A percentile compares a stretch with the other conserved stretches of the same genome.
These are phyloP conservation scores for Diphasiastrum complanatum DNA, from an alignment of 83 land plant genomes.

Conservation along the genomic window DNA sequence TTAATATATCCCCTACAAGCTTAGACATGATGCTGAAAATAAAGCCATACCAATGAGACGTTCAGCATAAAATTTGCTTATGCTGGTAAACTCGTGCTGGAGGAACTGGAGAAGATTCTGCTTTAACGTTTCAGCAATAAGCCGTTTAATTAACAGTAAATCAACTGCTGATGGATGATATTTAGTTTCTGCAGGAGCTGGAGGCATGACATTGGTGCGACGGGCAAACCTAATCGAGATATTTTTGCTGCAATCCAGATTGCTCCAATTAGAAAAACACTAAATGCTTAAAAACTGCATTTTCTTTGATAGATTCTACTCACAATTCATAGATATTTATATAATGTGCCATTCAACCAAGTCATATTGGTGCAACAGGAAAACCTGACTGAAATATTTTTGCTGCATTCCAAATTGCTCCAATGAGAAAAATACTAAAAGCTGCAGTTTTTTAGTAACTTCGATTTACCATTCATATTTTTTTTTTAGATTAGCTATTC, in stretches of 20 bases:
- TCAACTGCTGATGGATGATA: conserved; percentile 97
- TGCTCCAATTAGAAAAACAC: conserved; percentile 13
- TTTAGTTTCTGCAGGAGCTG: conserved; percentile 82
- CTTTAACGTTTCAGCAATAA: conserved; percentile 89
- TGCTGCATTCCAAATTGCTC: conserved; percentile 42
- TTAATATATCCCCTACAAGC: too few relatives aligned
- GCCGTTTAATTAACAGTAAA: conserved; percentile 79
- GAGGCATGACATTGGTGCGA: conserved; percentile 97
- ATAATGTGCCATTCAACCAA: too few relatives aligned
- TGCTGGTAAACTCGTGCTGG: conserved; percentile 93
- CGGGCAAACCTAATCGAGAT: conserved; percentile 76
- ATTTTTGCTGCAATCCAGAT: conserved; percentile 60
- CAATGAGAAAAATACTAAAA: too few relatives aligned
- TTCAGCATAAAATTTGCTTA: conserved; percentile 73
- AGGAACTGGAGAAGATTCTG: conserved; percentile 74
- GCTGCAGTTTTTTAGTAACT: too few relatives aligned
- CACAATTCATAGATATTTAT: too few relatives aligned
- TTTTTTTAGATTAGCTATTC: too few relatives aligned
- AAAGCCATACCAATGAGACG: conserved; percentile 69
- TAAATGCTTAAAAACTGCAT: too few relatives aligned
- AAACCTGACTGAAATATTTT: too few relatives aligned
- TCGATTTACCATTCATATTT: too few relatives aligned
- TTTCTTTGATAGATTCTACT: too few relatives aligned
- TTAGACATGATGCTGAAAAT: too few relatives aligned
- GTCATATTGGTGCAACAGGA: too few relatives aligned